Percentiles rank a stretch among this genome's conserved stretches.
phyloP scores from a whole-genome alignment of 225 moss, liverwort and hornwort genomes.

The Physcomitrellopsis africana region DNA sequence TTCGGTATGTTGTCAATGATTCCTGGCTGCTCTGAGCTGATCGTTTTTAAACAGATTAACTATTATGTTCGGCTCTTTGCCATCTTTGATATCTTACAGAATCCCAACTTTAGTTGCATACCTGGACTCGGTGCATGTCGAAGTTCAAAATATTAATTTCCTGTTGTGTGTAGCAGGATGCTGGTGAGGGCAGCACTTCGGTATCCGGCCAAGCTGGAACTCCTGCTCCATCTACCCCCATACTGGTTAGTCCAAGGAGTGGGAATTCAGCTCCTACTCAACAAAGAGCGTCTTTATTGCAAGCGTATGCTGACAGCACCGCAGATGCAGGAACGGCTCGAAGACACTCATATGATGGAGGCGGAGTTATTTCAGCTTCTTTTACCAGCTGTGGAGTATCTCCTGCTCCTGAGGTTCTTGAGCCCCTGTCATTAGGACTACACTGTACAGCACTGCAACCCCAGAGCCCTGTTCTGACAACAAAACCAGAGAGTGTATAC shows the following conservation, averaged over 20 bases:
- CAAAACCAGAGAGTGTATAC: conserved; percentile 46
- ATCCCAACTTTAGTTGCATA: no score
- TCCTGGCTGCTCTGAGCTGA: conserved; percentile 30
- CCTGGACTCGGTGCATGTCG: no score
- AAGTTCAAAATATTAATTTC: neutral
- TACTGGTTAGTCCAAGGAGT: conserved; percentile 52
- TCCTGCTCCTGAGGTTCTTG: conserved; percentile 31
- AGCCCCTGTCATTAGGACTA: conserved; percentile 32
- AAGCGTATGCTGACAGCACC: conserved; percentile 36
- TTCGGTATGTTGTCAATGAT: conserved; percentile 42
- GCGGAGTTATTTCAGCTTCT: conserved; percentile 28
- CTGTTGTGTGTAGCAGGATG: conserved; percentile 34
- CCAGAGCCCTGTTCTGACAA: neutral
- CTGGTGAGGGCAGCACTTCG: conserved; percentile 53
- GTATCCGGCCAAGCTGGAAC: conserved; percentile 55
- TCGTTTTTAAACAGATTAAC: neutral
- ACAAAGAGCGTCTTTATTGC: conserved; percentile 30
- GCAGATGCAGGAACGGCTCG: conserved; percentile 35
- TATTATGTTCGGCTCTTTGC: neutral
- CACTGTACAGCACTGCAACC: conserved; percentile 4
- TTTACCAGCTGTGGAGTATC: conserved; percentile 48
- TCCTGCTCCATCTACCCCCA: conserved; percentile 46
- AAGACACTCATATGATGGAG: conserved; percentile 39
- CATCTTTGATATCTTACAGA: neutral
- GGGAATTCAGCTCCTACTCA: conserved; percentile 46